A percentile compares a stretch with the other conserved stretches of the same genome.
Evolutionary conservation across 2,329 filamentous ascomycete genomes (phyloP).

Genomic region (Neoascochyta sp.): DNA sequence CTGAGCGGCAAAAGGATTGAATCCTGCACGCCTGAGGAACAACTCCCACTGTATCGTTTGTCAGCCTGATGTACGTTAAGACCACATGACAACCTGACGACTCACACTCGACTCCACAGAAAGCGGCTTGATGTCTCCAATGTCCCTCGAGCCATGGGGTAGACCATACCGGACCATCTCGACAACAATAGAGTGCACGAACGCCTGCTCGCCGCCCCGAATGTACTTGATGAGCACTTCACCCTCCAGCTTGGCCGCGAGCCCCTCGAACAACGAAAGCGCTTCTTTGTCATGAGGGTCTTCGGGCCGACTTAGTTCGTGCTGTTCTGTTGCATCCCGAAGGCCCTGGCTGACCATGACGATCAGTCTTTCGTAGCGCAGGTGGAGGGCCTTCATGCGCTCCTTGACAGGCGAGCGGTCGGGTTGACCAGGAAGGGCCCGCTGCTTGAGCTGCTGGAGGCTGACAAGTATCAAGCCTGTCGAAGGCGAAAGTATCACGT

Average conservation of each 20-base stretch:
- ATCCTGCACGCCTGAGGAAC: constrained; percentile 61
- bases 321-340: constrained; percentile 21
- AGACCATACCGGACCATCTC: constrained; percentile 37
- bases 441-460: constrained; percentile 69
- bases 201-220: constrained; percentile 41
- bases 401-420: constrained; percentile 46
- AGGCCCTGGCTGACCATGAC: constrained; percentile 59
- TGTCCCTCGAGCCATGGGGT: constrained; percentile 23
- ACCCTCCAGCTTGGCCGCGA: constrained; percentile 42
- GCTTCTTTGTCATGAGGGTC: constrained; percentile 42
- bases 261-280: constrained; percentile 52
- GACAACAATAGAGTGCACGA: constrained; percentile 34
- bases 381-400: constrained; percentile 51
- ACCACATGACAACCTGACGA: no score
- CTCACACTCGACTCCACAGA: constrained; percentile 55
- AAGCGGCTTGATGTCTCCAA: constrained; percentile 39
- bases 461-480: constrained; percentile 69
- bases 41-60: constrained; percentile 54
- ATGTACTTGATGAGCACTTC: constrained; percentile 40
- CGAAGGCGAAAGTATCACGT: constrained; percentile 66
- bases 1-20: constrained; percentile 72
- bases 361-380: constrained; percentile 63
- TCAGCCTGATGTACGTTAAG: constrained; percentile 4
- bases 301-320: constrained; percentile 19
- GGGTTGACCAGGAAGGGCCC: constrained; percentile 60